A percentile compares a stretch with the other conserved stretches of the same genome.
These are phyloP conservation scores for Pisolithus microcarpus DNA, from an alignment of 768 basidiomycete species.

Conservation along the genomic window DNA sequence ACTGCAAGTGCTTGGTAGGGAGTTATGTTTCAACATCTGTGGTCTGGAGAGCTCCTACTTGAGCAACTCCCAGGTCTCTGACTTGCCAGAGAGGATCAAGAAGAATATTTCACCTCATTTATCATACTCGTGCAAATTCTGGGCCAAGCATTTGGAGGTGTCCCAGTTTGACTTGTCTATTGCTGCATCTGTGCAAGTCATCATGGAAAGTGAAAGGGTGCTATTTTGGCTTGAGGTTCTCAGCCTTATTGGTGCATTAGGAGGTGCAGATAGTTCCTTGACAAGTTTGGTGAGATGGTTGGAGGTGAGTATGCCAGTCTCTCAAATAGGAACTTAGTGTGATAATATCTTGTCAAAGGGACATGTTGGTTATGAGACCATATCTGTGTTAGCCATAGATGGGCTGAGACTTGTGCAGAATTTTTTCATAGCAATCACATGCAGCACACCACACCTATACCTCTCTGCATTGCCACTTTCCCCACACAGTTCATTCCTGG, in stretches of 20 bases:
- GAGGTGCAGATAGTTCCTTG: neutral
- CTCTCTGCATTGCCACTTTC: no score
- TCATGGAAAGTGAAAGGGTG: conserved; percentile 2
- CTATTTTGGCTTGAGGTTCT: conserved; percentile 7
- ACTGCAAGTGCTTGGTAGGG: conserved; percentile 21
- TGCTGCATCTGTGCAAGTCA: neutral
- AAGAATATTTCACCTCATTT: conserved; percentile 1
- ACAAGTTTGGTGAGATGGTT: no score
- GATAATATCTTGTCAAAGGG: neutral
- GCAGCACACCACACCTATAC: no score
- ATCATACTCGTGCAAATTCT: conserved; percentile 7
- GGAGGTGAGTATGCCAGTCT: neutral
- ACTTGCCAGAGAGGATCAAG: neutral
- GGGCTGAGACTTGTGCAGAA: conserved; percentile 5
- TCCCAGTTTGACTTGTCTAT: neutral
- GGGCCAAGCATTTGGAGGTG: conserved; percentile 5
- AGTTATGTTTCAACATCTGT: conserved; percentile 31
- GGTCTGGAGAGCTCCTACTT: no score
- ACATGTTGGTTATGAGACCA: neutral
- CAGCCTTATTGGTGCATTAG: neutral
- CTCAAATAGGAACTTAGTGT: neutral
- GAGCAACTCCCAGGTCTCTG: conserved; percentile 18
- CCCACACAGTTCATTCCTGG: no score
- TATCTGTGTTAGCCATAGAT: conserved; percentile 1
- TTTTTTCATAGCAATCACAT: conserved; percentile 6